These are phyloP conservation scores for Nidula microcarpa DNA, from an alignment of 768 basidiomycete genomes.

Conservation along the genomic window DNA sequence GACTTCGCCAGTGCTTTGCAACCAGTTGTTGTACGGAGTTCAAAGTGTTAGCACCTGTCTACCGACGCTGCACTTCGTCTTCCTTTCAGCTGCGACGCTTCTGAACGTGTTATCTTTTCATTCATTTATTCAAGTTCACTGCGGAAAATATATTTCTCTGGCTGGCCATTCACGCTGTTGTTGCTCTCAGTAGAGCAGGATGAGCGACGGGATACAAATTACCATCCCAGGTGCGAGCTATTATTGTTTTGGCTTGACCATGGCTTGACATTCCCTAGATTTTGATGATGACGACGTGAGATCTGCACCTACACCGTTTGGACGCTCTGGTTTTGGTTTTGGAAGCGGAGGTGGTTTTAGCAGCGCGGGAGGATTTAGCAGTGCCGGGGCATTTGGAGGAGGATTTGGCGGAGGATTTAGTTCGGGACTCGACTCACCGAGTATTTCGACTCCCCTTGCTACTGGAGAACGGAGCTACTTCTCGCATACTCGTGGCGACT, in stretches of 20 bases:
- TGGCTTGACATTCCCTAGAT: conserved; percentile 38
- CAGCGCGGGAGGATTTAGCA: conserved; percentile 26
- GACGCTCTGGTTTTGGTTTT: conserved; percentile 53
- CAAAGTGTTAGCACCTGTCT: too few relatives aligned
- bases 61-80: too few relatives aligned
- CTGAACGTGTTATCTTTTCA: too few relatives aligned
- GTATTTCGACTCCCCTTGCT: conserved; percentile 47
- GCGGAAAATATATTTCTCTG: conserved; percentile 4
- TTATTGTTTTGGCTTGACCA: conserved; percentile 1
- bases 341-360: conserved; percentile 17
- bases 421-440: conserved; percentile 68
- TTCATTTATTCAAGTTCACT: not conserved
- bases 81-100: too few relatives aligned
- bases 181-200: conserved; percentile 9
- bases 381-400: conserved; percentile 24
- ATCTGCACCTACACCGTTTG: conserved; percentile 66
- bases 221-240: conserved; percentile 54
- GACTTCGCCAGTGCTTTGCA: too few relatives aligned
- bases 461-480: conserved; percentile 61
- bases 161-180: conserved; percentile 10
- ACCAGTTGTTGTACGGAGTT: too few relatives aligned
- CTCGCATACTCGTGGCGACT: conserved; percentile 73
- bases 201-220: conserved; percentile 56
- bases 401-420: conserved; percentile 20
- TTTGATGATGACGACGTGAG: conserved; percentile 75